Conservation (phyloP, 345 rosid genomes). For the Aquilaria yunnanensis region DNA sequence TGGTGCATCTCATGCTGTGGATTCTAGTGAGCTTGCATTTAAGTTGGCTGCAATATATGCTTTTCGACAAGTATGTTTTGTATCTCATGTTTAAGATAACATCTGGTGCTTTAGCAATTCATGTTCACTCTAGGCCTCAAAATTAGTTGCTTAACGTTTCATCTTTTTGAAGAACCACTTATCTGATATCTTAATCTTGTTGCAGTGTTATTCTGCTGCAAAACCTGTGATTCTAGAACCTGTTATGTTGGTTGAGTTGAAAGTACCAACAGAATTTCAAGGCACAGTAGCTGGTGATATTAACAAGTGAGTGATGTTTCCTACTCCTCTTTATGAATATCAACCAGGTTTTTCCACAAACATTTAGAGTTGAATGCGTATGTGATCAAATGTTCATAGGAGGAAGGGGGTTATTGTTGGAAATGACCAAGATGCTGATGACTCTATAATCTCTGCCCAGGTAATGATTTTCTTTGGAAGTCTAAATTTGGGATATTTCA, state of each 20-base stretch:
- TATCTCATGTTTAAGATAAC: background rate
- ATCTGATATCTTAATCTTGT: background rate
- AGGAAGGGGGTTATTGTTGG: constrained; percentile 97
- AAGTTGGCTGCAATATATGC: constrained; percentile 97
- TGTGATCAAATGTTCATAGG: constrained; percentile 31
- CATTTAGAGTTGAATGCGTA: constrained; percentile 5
- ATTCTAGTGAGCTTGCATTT: constrained; percentile 98
- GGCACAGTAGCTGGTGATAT: constrained; percentile 95
- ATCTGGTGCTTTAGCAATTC: background rate
- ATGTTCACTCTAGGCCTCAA: background rate
- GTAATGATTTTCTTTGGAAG: constrained; percentile 22
- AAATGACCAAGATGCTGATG: constrained; percentile 96
- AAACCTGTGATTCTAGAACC: constrained; percentile 95
- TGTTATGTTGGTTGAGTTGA: constrained; percentile 90
- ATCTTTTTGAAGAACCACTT: background rate
- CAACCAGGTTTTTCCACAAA: background rate
- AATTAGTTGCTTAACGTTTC: background rate
- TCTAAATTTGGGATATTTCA: background rate
- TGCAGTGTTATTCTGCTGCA: constrained; percentile 79
- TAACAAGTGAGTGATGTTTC: constrained; percentile 58
- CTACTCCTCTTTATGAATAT: constrained; percentile 5
- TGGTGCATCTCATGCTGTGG: constrained; percentile 93
- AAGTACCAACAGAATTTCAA: constrained; percentile 95
- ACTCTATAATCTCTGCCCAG: constrained; percentile 69
- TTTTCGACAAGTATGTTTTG: constrained; percentile 60